phyloP scores from a whole-genome alignment of 2,329 filamentous ascomycete genomes.

The Eurotiales sp. region DNA sequence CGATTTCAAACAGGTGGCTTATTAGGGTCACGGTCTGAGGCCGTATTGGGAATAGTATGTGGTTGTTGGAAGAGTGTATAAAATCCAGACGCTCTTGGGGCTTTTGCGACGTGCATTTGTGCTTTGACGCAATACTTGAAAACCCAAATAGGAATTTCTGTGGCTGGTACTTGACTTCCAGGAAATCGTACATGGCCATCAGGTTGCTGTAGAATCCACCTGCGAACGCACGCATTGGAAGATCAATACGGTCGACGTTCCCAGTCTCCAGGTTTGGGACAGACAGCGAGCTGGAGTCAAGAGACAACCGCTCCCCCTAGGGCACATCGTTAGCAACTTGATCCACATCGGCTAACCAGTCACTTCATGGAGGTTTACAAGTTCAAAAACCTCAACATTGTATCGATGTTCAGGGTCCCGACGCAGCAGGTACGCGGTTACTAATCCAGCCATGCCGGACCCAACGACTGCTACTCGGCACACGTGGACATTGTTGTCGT shows the following conservation, averaged over 20 bases:
- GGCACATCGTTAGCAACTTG: background rate
- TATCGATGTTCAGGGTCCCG: constrained; percentile 39
- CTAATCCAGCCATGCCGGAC: constrained; percentile 48
- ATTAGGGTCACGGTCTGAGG: constrained; percentile 12
- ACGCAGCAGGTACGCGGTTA: constrained; percentile 43
- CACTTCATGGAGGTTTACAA: constrained; percentile 28
- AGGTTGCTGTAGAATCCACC: constrained; percentile 55
- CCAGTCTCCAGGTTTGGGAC: constrained; percentile 20
- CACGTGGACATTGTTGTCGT: too few relatives aligned
- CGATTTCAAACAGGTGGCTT: background rate
- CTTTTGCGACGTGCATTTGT: background rate
- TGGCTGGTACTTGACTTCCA: constrained; percentile 49
- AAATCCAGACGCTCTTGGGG: background rate
- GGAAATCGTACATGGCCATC: constrained; percentile 53
- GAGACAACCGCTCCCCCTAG: constrained; percentile 42
- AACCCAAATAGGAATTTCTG: constrained; percentile 48
- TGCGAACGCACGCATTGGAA: constrained; percentile 52
- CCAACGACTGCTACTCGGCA: constrained; percentile 43
- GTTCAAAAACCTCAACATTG: constrained; percentile 45
- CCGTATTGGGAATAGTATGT: constrained; percentile 11
- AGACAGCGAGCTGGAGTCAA: constrained; percentile 44
- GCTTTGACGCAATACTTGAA: background rate
- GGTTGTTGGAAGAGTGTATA: constrained; percentile 9
- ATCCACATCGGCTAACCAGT: background rate
- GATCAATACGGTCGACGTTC: constrained; percentile 27